Evolutionary conservation across 352 stramenopile species (phyloP).

Genomic region (Salisapilia sapeloensis): DNA sequence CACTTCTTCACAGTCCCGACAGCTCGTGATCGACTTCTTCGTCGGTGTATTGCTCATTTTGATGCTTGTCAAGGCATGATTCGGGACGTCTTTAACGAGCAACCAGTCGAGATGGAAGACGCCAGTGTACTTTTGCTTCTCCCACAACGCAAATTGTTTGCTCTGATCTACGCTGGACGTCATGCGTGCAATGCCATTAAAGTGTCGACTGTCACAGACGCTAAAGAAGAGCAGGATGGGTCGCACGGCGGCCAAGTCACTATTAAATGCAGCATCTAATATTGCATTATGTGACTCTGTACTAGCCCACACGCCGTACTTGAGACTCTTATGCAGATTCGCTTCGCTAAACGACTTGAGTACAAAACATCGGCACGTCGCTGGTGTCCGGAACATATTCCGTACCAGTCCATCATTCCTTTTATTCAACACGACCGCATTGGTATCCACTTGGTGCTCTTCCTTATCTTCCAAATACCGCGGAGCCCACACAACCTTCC

Average conservation of each 20-base stretch:
- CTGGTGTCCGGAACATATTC: constrained; percentile 31
- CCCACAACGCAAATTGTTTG: constrained; percentile 46
- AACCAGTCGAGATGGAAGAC: constrained; percentile 73
- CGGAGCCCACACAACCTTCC: no score
- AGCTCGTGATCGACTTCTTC: constrained; percentile 68
- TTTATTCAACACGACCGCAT: constrained; percentile 1
- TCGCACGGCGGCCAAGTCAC: constrained; percentile 39
- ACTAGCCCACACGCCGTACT: constrained; percentile 68
- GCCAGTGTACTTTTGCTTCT: constrained; percentile 72
- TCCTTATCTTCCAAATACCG: no score
- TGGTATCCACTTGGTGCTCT: no score
- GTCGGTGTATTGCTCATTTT: constrained; percentile 66
- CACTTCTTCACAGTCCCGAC: constrained; percentile 65
- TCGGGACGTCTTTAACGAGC: constrained; percentile 70
- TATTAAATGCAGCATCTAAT: constrained; percentile 52
- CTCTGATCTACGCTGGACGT: constrained; percentile 34
- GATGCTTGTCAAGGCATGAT: constrained; percentile 51
- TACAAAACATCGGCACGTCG: constrained; percentile 65
- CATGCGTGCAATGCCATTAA: constrained; percentile 64
- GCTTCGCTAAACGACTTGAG: constrained; percentile 75
- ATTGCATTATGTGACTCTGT: constrained; percentile 50
- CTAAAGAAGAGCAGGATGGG: constrained; percentile 71
- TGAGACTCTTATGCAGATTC: constrained; percentile 77
- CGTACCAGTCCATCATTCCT: constrained; percentile 22
- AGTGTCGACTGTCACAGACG: constrained; percentile 59